These are phyloP conservation scores for Physcomitrium patens DNA, from an alignment of 225 moss, liverwort and hornwort genomes.

Conservation along the genomic window DNA sequence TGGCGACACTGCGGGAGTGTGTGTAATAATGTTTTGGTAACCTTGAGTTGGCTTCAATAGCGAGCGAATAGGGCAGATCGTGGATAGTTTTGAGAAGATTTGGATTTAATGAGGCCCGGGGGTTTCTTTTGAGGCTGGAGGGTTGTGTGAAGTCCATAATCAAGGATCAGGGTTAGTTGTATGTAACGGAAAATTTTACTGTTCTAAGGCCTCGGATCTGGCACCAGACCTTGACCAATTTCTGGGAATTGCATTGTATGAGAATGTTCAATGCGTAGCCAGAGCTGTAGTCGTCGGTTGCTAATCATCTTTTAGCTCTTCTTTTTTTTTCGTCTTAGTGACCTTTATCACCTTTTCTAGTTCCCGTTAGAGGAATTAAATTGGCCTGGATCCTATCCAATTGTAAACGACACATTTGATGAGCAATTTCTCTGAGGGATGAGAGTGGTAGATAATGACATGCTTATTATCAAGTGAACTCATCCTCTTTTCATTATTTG, in stretches of 20 bases:
- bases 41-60: not conserved
- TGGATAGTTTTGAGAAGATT: not conserved
- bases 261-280: not conserved
- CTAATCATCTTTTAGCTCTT: slow-evolving; percentile 1
- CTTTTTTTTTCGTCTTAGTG: not conserved
- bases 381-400: too few species aligned
- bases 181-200: slow-evolving; percentile 14
- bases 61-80: slow-evolving; percentile 23
- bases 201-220: slow-evolving; percentile 27
- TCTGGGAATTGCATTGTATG: not conserved
- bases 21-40: not conserved
- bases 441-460: not conserved
- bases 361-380: not conserved
- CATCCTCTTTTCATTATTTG: slow-evolving; percentile 11
- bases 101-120: not conserved
- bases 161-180: not conserved
- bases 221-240: not conserved
- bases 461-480: not conserved
- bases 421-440: not conserved
- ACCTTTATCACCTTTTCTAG: not conserved
- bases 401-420: not conserved
- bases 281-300: slow-evolving; percentile 17
- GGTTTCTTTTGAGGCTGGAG: not conserved
- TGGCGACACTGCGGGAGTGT: not conserved
- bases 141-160: not conserved